Evolutionary conservation across 805 yeast genomes (phyloP), one percentile per base, ranked within the genome.

Genomic region (Trichomonascus vanleenenianus): DNA sequence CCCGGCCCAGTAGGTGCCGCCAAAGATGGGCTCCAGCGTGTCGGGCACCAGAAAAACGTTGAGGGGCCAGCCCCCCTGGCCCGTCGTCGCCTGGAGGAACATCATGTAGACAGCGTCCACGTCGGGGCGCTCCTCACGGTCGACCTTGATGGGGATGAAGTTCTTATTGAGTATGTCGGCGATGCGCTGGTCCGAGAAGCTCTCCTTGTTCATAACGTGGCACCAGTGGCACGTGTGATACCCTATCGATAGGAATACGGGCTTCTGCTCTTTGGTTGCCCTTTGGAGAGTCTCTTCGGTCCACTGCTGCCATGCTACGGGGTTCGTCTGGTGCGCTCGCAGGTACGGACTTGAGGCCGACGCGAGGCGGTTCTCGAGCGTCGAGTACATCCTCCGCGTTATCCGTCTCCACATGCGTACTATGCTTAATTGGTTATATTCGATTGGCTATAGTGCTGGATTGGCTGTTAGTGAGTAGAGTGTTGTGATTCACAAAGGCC

Each of bases 21-120:
- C 70, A 45, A 56, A 62, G 30, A 65, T 56, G 12, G 70, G 70
- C 31, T 55, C 56, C 40, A 61, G 53, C 1, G 58, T 42, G 2
- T 57, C 59, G 1, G 71, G 71, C 1, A 58, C 56, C 42, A 66
- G 53, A 49, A 66, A 64, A 2, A 60, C 67, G 47, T 65, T 66
- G 37, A 66, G 50, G 3, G 71, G 71, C 71, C 71, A 66, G 15
- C 70, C 70, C 10, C 68, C 65, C 1, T 55, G 56, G n/a, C 66
- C 66, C 14, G 51, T 48, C 9, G 61, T 54, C 3, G 61, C 65
- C 52, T 66, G 70, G 32, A 66, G 50, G 45, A 59, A 67, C 57
- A 60, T 55, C 63, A 60, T 62, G 48, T 67, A 64, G 7, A 65
- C 61, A n/a, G 60, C 50, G 43, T 66, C 70, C 19, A 67, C 48